Conservation (phyloP, 2,329 filamentous ascomycete genomes). For the Aspergillus awamori region DNA sequence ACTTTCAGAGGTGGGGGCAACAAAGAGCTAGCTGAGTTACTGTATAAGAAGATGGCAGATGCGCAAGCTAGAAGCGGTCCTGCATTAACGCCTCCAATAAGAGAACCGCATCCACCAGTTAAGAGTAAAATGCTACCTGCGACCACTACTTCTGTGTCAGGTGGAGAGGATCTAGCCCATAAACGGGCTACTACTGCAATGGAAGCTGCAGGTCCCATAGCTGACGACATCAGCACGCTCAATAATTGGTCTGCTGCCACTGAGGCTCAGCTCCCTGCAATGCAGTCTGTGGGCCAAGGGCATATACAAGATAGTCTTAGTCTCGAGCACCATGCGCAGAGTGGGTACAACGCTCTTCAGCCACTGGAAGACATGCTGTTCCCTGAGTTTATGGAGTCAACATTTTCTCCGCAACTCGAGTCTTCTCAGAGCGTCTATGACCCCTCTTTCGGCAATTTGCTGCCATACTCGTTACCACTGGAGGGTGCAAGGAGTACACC, state of each 20-base stretch:
- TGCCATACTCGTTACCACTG: not conserved
- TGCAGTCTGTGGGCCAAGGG: not conserved
- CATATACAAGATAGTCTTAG: not conserved
- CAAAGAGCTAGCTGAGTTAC: slow-evolving; percentile 24
- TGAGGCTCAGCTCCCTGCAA: not conserved
- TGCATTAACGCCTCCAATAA: slow-evolving; percentile 4
- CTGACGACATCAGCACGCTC: not conserved
- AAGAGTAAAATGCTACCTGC: not conserved
- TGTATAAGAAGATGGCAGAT: slow-evolving; percentile 30
- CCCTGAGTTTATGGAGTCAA: not conserved
- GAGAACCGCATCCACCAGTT: not conserved
- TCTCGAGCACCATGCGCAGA: not conserved
- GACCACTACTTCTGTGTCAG: not conserved
- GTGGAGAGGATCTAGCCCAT: not conserved
- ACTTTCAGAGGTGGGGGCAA: slow-evolving; percentile 27
- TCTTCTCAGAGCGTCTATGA: slow-evolving; percentile 3
- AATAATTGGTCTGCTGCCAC: not conserved
- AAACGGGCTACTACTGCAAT: not conserved
- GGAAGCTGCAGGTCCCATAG: not conserved
- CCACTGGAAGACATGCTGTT: slow-evolving; percentile 1
- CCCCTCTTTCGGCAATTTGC: not conserved
- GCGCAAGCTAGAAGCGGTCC: slow-evolving; percentile 17
- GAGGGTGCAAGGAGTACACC: not conserved
- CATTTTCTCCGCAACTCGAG: not conserved
- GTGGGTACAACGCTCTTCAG: not conserved